Evolutionary conservation across 2,329 filamentous ascomycete species (phyloP).

Genomic region (Pseudocercospora macadamiae): DNA sequence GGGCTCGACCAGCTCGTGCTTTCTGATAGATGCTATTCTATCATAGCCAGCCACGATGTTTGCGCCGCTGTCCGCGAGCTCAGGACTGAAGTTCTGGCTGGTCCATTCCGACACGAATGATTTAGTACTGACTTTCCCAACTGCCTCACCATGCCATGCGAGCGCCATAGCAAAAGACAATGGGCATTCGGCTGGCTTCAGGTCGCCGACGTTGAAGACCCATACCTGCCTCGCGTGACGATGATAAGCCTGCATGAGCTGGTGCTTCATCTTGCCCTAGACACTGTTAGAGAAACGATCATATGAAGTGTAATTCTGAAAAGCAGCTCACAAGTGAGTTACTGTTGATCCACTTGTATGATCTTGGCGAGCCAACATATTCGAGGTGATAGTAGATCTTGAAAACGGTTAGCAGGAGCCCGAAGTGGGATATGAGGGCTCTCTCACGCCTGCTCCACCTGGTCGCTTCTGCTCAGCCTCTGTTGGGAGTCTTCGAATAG

Average conservation of each 20-base stretch:
- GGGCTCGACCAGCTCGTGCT: conserved; percentile 65
- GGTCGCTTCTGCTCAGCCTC: conserved; percentile 61
- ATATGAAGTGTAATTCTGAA: too few species aligned
- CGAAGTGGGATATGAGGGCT: background rate
- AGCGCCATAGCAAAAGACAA: conserved; percentile 35
- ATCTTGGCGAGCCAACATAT: conserved; percentile 63
- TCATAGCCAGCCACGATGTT: conserved; percentile 60
- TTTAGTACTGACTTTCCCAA: background rate
- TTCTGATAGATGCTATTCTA: conserved; percentile 60
- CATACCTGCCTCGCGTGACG: conserved; percentile 64
- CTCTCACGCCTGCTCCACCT: conserved; percentile 64
- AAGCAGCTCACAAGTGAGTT: conserved; percentile 56
- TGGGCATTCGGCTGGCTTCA: conserved; percentile 61
- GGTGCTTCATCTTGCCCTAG: conserved; percentile 61
- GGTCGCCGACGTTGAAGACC: conserved; percentile 69
- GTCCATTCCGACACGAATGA: conserved; percentile 48
- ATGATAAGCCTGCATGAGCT: conserved; percentile 65
- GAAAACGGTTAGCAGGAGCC: background rate
- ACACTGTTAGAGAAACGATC: background rate
- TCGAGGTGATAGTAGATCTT: conserved; percentile 63
- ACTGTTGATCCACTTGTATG: conserved; percentile 62
- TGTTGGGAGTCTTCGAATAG: conserved; percentile 64
- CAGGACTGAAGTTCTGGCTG: conserved; percentile 58
- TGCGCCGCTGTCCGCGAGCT: conserved; percentile 53
- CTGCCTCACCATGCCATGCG: background rate